Evolutionary conservation across 129 eudicot genomes (phyloP), one percentile per base, ranked within the genome.

Genomic region (Heracleum sosnowskyi): DNA sequence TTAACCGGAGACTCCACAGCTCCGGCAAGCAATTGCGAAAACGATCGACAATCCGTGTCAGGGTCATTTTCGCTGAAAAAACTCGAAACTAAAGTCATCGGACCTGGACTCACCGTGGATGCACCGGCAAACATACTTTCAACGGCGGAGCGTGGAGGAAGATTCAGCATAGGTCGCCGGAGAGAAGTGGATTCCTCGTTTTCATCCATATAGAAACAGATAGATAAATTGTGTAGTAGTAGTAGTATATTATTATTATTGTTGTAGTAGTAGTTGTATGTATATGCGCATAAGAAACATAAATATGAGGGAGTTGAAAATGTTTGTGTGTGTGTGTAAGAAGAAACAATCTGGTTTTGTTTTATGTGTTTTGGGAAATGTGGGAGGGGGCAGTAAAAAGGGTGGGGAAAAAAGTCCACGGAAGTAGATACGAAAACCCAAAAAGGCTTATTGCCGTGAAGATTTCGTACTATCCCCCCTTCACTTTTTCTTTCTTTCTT

Each of bases 1-100:
- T 70, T 82, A 7, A 83, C 82, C 42, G 93, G 92, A 28, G 98
- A 77, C 35, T 60, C 68, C 33, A 83, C 76, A 62, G 90, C 96
- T 51, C 98, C 97, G 36, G 98, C 91, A 35, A 93, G 85, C 13
- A 93, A 92, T 92, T 93, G 98, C 68, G 98, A 91, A 64, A 93
- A 93, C 2, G 98, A 89, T 63, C 91, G 95, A 79, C 84, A 86
- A 53, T 89, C 98, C 5, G 86, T 80, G 76, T 90, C 91, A 36
- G 92, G 92, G 47, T 93, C 96, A 74, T 83, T 89, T 40, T 93
- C 97, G 20, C 90, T 80, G 74, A 93, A 91, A 84, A 93, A 93
- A 41, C 84, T 93, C 0, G 98, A 85, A 4, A 93, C 98, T 47
- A 92, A 64, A 78, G 91, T 87, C 97, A 92, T 90, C 81, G 97